A percentile compares a stretch with the other conserved stretches of the same genome.
Evolutionary conservation across 1,284 basidiomycete genomes (phyloP).

Genomic region (Fistulina hepatica): DNA sequence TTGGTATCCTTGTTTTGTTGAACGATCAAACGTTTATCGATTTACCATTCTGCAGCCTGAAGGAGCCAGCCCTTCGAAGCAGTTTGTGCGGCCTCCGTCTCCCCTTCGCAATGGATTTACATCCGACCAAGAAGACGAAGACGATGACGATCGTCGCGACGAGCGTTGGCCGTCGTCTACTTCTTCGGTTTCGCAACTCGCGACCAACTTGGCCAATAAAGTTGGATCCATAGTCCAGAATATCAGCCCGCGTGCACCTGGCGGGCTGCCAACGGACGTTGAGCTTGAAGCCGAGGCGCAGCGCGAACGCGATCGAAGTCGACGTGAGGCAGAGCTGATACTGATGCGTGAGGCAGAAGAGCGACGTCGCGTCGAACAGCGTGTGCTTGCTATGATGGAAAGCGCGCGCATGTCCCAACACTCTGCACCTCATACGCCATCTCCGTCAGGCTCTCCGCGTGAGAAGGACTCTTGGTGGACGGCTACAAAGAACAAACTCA

Average conservation of each 20-base stretch:
- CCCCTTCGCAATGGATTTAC: constrained; percentile 54
- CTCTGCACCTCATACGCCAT: constrained; percentile 31
- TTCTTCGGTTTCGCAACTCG: constrained; percentile 57
- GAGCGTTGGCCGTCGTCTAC: constrained; percentile 39
- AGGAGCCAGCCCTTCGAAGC: too few species aligned
- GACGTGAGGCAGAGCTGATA: constrained; percentile 66
- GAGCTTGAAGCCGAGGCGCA: constrained; percentile 71
- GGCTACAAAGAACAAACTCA: constrained; percentile 58
- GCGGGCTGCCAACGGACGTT: constrained; percentile 49
- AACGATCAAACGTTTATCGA: too few species aligned
- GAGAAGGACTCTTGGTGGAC: constrained; percentile 55
- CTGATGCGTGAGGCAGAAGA: constrained; percentile 59
- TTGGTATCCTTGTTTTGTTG: too few species aligned
- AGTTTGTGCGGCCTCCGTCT: constrained; percentile 56
- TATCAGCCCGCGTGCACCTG: constrained; percentile 32
- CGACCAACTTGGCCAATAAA: constrained; percentile 57
- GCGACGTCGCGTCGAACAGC: constrained; percentile 54
- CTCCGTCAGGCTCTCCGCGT: background rate
- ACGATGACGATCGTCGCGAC: constrained; percentile 25
- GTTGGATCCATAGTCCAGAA: constrained; percentile 54
- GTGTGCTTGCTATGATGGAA: constrained; percentile 61
- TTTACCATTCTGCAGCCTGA: too few species aligned
- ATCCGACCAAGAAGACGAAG: constrained; percentile 35
- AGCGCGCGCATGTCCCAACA: constrained; percentile 35
- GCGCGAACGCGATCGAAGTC: constrained; percentile 57